Base-by-base conservation (phyloP, 371 early-diverging fungal species). In the Choanephora cucurbitarum region DNA sequence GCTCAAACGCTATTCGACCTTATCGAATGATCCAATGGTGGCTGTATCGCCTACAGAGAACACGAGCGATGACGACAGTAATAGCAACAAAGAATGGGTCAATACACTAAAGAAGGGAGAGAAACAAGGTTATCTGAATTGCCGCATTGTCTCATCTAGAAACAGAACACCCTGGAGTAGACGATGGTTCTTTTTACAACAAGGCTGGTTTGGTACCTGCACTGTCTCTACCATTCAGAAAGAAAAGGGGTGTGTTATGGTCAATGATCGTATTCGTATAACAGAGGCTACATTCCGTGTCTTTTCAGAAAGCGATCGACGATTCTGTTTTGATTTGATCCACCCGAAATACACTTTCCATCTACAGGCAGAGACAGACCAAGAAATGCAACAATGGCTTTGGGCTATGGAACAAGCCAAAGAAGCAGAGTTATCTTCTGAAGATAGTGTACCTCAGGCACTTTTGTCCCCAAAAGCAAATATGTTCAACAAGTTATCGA, bases 351-450 rank as follows among this genome's bases (percentile, higher is more conserved):
- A 37, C 45, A 33, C 76, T 0, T 74, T 82, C 34, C 34, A 82
- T 22, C 44, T 85, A 13, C 85, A 86, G 63, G 86, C 89, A 3
- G 88, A 86, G 63, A 83, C 80, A 5, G 86, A 87, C 47, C 73
- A 80, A 10, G 88, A 87, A 11, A 61, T 86, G 78, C 62, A 73
- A 44, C 70, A 72, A 23, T 90, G 90, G 90, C 75, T 87, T n/a
- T 58, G 54, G 58, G 46, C 71, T 55, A n/a, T 82, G 73, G 55
- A 84, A 76, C 44, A 76, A 15, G 37, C 11, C 9, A 14, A 37
- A 14, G 14, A 9, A 11, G 10, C 10, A 9, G 13, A 37, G 11
- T 11, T 2, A 1, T 2, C 3, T 1, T 2, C 7, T 37, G 13
- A 37, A 37, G 13, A 7, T 11, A 9, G 14, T 37, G 28, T 28